Evolutionary conservation across 345 rosid species (phyloP), one percentile per base, ranked within the genome.

Genomic region (Rubroshorea leprosula): DNA sequence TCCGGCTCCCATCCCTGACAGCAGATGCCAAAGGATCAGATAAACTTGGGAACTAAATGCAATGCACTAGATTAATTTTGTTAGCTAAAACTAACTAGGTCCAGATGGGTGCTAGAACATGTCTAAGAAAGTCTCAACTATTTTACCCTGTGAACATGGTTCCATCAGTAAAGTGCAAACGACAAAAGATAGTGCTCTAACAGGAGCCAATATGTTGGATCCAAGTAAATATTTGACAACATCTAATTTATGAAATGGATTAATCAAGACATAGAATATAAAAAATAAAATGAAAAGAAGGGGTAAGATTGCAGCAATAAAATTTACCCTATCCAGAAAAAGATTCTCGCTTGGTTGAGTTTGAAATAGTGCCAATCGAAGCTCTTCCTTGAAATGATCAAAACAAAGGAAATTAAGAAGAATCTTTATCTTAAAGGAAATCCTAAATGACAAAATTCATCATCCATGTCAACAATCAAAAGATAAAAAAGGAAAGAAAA

Each of bases 321-420:
- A 47, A n/a, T 12, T 35, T 76, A 83, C 89, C 78, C 84, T 63
- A 55, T 80, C 83, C 7, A 77, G 76, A 53, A 83, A 78, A 31
- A 83, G 70, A 65, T 76, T 78, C 65, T 80, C 80, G 18, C 73
- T 72, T 58, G 53, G 61, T 51, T 51, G 58, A 39, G 72, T 74
- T 56, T 73, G 48, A 57, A 80, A 66, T 43, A 83, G 68, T 0
- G 89, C 89, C 65, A 78, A 60, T 49, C 60, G 82, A 62, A 83
- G 80, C 74, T 83, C 89, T 72, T 83, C 89, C 89, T 83, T 69
- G 29, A 61, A 65, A 63, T 41, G 4, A 60, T 13, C n/a, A 29
- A 45, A 47, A 54, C 19, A 53, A 48, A 17, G 26, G 19, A 38
- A 14, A 9, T 20, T 16, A 2, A 18, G 8, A 17, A 54, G 9